phyloP scores from a whole-genome alignment of 1,284 basidiomycete species.

The Sanghuangporus weigelae region DNA sequence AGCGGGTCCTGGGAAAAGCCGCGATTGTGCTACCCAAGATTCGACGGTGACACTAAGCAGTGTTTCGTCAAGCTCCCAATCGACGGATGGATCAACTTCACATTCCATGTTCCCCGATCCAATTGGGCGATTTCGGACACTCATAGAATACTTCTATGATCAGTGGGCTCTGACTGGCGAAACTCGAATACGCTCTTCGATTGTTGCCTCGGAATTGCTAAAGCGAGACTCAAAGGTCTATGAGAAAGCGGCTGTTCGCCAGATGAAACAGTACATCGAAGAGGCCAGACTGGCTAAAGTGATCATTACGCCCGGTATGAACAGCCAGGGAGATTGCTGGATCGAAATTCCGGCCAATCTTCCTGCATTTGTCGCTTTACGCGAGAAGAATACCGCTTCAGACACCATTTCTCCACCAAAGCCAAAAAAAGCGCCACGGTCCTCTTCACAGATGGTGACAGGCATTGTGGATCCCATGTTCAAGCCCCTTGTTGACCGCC shows the following conservation, averaged over 20 bases:
- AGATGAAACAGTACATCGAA: conserved; percentile 40
- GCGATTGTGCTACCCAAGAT: neutral
- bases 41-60: neutral
- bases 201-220: conserved; percentile 33
- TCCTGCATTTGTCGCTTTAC: neutral
- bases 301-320: conserved; percentile 32
- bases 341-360: neutral
- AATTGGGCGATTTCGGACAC: neutral
- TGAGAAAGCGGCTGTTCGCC: conserved; percentile 35
- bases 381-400: neutral
- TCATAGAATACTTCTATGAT: conserved; percentile 22
- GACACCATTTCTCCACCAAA: neutral
- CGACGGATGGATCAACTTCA: neutral
- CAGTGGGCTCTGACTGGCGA: conserved; percentile 26
- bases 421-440: neutral
- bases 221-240: conserved; percentile 34
- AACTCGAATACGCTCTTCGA: conserved; percentile 33
- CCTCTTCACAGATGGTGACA: neutral
- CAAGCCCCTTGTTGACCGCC: neutral
- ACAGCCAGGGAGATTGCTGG: conserved; percentile 38
- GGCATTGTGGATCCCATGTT: neutral
- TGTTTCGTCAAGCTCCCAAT: neutral
- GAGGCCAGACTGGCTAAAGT: conserved; percentile 42
- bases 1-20: neutral
- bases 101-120: conserved; percentile 5